Conservation (phyloP, 768 basidiomycete species). For the Pleurotus pulmonarius region DNA sequence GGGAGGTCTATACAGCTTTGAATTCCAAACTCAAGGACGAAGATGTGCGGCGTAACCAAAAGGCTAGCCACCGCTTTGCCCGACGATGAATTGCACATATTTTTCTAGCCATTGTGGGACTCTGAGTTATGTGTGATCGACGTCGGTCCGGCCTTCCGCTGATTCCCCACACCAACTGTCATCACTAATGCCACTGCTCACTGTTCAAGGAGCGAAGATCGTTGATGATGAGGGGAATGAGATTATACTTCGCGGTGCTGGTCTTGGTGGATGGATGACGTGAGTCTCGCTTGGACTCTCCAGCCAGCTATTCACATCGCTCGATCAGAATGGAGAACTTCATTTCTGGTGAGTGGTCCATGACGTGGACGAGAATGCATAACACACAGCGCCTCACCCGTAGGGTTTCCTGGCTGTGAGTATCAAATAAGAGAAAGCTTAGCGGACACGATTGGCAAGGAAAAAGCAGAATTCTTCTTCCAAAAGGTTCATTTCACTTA, state of each 20-base stretch:
- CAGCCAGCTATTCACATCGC: not conserved
- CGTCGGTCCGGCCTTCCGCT: not conserved
- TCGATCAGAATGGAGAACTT: slow-evolving; percentile 69
- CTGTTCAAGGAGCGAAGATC: slow-evolving; percentile 55
- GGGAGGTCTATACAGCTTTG: slow-evolving; percentile 49
- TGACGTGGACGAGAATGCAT: too few relatives aligned
- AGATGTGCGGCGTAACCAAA: slow-evolving; percentile 54
- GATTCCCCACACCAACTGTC: not conserved
- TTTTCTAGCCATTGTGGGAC: too few relatives aligned
- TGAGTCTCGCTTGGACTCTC: slow-evolving; percentile 31
- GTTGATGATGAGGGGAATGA: slow-evolving; percentile 54
- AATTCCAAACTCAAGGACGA: slow-evolving; percentile 66
- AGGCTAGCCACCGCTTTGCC: slow-evolving; percentile 53
- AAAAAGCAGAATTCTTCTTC: slow-evolving; percentile 77
- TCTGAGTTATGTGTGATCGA: not conserved
- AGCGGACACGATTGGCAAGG: slow-evolving; percentile 58
- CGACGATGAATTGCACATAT: slow-evolving; percentile 13
- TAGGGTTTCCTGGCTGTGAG: slow-evolving; percentile 61
- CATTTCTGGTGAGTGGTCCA: slow-evolving; percentile 44
- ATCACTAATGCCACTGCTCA: slow-evolving; percentile 45
- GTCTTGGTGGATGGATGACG: slow-evolving; percentile 88
- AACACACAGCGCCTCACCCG: too few relatives aligned
- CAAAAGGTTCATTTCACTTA: slow-evolving; percentile 54
- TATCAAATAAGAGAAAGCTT: slow-evolving; percentile 72
- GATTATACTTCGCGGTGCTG: slow-evolving; percentile 65